Conservation (phyloP, 495 filamentous ascomycete genomes). For the Evansstolkia leycettana region DNA sequence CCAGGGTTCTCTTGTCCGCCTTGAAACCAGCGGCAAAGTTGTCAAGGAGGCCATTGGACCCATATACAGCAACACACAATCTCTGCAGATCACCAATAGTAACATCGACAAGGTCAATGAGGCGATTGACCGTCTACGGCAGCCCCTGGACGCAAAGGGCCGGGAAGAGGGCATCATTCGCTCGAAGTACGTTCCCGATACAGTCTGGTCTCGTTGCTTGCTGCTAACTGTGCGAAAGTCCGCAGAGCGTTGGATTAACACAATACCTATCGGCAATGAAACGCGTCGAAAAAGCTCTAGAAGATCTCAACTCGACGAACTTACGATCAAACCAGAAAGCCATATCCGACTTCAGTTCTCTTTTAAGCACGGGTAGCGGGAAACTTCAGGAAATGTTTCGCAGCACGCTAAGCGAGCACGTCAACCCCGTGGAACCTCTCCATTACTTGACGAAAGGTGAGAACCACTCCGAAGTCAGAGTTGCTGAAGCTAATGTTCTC, state of each 20-base stretch:
- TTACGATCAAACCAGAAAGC: slow-evolving; percentile 84
- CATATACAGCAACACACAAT: slow-evolving; percentile 84
- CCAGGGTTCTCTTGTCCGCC: slow-evolving; percentile 66
- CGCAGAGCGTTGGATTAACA: slow-evolving; percentile 62
- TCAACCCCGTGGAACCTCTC: slow-evolving; percentile 69
- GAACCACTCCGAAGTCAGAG: not conserved
- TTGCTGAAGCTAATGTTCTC: not conserved
- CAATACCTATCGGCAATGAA: slow-evolving; percentile 86
- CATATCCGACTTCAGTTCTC: slow-evolving; percentile 61
- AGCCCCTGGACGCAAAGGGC: slow-evolving; percentile 77
- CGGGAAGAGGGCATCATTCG: slow-evolving; percentile 86
- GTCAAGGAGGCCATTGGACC: slow-evolving; percentile 88
- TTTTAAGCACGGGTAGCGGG: slow-evolving; percentile 64
- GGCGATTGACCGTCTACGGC: slow-evolving; percentile 77
- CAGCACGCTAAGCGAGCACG: slow-evolving; percentile 58
- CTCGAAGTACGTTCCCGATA: slow-evolving; percentile 43
- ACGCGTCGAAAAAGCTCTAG: slow-evolving; percentile 68
- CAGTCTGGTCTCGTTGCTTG: slow-evolving; percentile 1
- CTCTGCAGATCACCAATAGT: slow-evolving; percentile 67
- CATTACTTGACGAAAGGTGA: slow-evolving; percentile 86
- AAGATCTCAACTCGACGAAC: slow-evolving; percentile 73
- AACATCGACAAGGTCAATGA: slow-evolving; percentile 81
- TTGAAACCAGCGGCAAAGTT: slow-evolving; percentile 77
- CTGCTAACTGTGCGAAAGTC: slow-evolving; percentile 32
- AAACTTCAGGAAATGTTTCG: slow-evolving; percentile 77